Evolutionary conservation across 768 basidiomycete genomes (phyloP).

Genomic region (Trametes sanguinea): DNA sequence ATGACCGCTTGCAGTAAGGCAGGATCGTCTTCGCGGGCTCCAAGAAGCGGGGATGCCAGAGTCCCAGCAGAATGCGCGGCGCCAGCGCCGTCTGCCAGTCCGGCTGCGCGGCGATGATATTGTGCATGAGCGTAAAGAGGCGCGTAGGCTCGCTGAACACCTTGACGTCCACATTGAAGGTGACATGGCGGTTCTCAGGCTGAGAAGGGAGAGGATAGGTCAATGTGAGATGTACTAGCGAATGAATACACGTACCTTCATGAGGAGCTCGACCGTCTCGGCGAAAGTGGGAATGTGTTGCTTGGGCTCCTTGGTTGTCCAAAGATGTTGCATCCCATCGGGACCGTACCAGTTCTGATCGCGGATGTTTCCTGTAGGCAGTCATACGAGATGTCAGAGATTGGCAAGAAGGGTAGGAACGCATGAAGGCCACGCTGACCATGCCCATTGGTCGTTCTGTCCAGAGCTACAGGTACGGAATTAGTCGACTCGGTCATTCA

Average conservation of each 20-base stretch:
- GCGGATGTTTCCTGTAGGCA: conserved; percentile 52
- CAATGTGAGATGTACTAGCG: conserved; percentile 12
- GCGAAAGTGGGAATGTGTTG: conserved; percentile 91
- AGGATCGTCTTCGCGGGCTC: conserved; percentile 68
- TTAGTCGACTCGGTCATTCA: neutral
- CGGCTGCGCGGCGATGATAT: conserved; percentile 56
- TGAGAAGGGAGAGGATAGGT: conserved; percentile 29
- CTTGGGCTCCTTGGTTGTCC: conserved; percentile 75
- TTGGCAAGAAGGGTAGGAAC: too few species aligned
- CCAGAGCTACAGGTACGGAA: conserved; percentile 47
- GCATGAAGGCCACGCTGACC: conserved; percentile 41
- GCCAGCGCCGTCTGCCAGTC: conserved; percentile 75
- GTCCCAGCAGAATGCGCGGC: conserved; percentile 75
- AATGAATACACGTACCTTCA: conserved; percentile 50
- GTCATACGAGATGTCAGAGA: neutral
- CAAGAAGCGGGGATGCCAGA: conserved; percentile 92
- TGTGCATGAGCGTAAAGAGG: neutral
- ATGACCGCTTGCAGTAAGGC: conserved; percentile 78
- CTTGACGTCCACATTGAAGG: conserved; percentile 90
- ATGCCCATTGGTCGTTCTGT: conserved; percentile 79
- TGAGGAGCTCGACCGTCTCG: conserved; percentile 76
- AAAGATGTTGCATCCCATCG: conserved; percentile 68
- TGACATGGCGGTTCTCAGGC: conserved; percentile 74
- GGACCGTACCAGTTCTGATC: conserved; percentile 48
- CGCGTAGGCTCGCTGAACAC: conserved; percentile 32